A percentile compares a stretch with the other conserved stretches of the same genome.
phyloP scores from a whole-genome alignment of 2,329 filamentous ascomycete genomes.

The Trichoderma asperellum region DNA sequence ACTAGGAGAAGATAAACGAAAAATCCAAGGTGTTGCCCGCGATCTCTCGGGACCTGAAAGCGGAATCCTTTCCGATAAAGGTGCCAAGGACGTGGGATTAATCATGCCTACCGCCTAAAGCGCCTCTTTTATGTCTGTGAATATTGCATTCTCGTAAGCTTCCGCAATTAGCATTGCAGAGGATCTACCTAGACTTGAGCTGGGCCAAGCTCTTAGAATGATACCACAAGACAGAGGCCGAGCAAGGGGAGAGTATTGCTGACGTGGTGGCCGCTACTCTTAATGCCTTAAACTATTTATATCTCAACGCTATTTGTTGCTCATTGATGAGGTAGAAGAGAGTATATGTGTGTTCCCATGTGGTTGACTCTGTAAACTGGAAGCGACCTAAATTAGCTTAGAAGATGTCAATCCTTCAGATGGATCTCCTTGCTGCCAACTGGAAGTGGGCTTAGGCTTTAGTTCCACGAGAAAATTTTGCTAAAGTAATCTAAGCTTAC shows the following conservation, averaged over 20 bases:
- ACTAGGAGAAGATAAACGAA: not conserved
- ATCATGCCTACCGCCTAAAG: not conserved
- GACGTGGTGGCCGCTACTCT: not conserved
- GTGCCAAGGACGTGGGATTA: not conserved
- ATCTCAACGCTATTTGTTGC: too few species aligned
- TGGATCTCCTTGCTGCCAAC: not conserved
- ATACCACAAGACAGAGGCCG: not conserved
- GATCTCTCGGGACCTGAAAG: not conserved
- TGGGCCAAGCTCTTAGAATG: not conserved
- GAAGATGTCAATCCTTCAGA: not conserved
- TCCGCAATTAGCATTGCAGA: not conserved
- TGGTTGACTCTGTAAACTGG: not conserved
- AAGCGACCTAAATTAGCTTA: not conserved
- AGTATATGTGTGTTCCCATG: not conserved
- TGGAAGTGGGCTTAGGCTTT: not conserved
- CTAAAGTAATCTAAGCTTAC: not conserved
- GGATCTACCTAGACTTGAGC: not conserved
- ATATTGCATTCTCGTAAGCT: not conserved
- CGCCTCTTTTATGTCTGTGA: not conserved
- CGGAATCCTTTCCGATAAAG: not conserved
- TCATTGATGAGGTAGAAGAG: too few species aligned
- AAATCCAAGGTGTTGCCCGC: not conserved
- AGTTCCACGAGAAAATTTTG: not conserved
- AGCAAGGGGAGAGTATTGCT: not conserved
- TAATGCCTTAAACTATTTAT: too few species aligned